phyloP scores from a whole-genome alignment of 2,329 filamentous ascomycete genomes.

The Escovopsis weberi region DNA sequence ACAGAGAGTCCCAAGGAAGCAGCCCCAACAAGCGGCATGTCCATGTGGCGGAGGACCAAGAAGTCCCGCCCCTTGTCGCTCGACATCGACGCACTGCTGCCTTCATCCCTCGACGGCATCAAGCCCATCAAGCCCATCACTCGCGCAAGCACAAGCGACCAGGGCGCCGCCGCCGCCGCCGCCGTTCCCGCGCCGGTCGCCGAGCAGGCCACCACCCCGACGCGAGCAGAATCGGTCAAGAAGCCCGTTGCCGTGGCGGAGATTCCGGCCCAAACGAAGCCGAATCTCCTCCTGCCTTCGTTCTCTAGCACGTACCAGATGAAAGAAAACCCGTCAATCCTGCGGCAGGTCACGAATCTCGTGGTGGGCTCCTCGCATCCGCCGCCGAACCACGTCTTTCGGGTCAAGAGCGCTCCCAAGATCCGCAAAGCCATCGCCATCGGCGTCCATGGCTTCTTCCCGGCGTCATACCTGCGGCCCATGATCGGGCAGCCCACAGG shows the following conservation, averaged over 20 bases:
- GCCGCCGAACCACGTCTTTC: constrained; percentile 55
- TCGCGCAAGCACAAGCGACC: not conserved
- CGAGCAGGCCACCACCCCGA: constrained; percentile 3
- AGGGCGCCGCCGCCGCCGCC: not conserved
- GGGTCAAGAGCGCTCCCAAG: constrained; percentile 51
- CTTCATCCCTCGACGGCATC: constrained; percentile 9
- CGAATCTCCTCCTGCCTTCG: constrained; percentile 55
- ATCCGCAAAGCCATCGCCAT: constrained; percentile 84
- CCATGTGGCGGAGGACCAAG: constrained; percentile 29
- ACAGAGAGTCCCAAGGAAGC: constrained; percentile 17
- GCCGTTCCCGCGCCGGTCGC: not conserved
- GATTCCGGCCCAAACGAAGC: constrained; percentile 17
- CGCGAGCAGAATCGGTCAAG: constrained; percentile 6
- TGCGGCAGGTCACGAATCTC: constrained; percentile 50
- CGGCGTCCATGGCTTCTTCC: constrained; percentile 88
- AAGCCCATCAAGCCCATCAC: constrained; percentile 3
- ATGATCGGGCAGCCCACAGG: constrained; percentile 92
- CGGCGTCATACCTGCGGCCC: constrained; percentile 70
- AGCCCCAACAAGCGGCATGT: constrained; percentile 10
- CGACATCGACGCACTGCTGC: constrained; percentile 27
- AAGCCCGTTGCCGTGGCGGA: constrained; percentile 10
- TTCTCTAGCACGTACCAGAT: constrained; percentile 54
- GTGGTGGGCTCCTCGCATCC: constrained; percentile 40
- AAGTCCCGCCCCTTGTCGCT: constrained; percentile 31
- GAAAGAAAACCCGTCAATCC: constrained; percentile 52